phyloP scores from a whole-genome alignment of 805 yeast genomes.

The Jamesozyma piceae region DNA sequence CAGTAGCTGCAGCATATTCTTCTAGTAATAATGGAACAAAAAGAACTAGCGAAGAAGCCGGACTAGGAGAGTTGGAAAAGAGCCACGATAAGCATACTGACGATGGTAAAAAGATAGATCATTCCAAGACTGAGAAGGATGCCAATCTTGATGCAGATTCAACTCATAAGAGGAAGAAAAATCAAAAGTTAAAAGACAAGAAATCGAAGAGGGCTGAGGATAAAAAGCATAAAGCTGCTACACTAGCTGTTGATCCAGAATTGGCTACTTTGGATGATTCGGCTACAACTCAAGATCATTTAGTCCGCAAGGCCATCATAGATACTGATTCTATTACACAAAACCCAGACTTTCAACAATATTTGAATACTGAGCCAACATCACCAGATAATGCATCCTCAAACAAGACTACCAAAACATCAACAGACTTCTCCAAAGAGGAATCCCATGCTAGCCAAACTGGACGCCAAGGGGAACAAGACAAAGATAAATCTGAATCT shows the following conservation, averaged over 20 bases:
- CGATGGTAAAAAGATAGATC: slow-evolving; percentile 6
- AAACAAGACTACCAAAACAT: neutral
- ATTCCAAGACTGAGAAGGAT: neutral
- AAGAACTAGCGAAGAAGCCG: slow-evolving; percentile 5
- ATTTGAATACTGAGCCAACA: slow-evolving; percentile 24
- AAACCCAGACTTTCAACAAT: slow-evolving; percentile 33
- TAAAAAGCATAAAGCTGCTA: slow-evolving; percentile 3
- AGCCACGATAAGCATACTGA: slow-evolving; percentile 3
- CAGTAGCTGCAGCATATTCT: slow-evolving; percentile 29
- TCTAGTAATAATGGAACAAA: slow-evolving; percentile 12
- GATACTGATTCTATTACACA: slow-evolving; percentile 57
- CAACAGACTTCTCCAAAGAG: neutral
- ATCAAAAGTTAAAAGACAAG: slow-evolving; percentile 11
- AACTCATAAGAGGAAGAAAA: slow-evolving; percentile 12
- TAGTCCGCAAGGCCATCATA: slow-evolving; percentile 61
- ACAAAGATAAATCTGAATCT: neutral
- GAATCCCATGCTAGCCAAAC: slow-evolving; percentile 6
- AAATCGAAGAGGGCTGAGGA: slow-evolving; percentile 4
- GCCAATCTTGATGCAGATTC: neutral
- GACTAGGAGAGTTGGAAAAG: slow-evolving; percentile 2
- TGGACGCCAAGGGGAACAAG: slow-evolving; percentile 2
- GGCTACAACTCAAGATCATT: slow-evolving; percentile 47
- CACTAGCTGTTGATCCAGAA: slow-evolving; percentile 47
- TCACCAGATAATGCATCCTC: slow-evolving; percentile 4
- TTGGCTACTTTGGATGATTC: slow-evolving; percentile 41